Conservation (phyloP, 768 basidiomycete genomes). For the Phanerochaete sordida region DNA sequence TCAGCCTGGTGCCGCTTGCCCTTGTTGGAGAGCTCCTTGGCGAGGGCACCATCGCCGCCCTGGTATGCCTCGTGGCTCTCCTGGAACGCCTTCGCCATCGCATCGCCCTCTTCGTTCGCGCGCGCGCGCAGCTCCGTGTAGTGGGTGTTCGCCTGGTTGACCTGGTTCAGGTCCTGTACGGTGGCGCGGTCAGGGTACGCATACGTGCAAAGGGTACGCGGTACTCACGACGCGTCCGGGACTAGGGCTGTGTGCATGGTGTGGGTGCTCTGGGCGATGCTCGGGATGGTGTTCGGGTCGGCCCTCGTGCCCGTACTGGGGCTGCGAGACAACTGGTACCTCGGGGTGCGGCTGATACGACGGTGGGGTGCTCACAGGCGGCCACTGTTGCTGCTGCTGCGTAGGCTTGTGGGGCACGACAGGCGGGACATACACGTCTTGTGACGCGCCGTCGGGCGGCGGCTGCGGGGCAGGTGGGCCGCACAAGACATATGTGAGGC, state of each 20-base stretch:
- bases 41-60: slow-evolving; percentile 67
- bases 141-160: slow-evolving; percentile 66
- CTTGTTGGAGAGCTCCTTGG: slow-evolving; percentile 77
- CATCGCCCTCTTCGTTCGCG: slow-evolving; percentile 77
- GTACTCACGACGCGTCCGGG: slow-evolving; percentile 1
- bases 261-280: slow-evolving; percentile 4
- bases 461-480: background rate
- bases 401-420: slow-evolving; percentile 15
- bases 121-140: slow-evolving; percentile 69
- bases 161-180: slow-evolving; percentile 48
- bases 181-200: background rate
- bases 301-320: slow-evolving; percentile 5
- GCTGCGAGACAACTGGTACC: slow-evolving; percentile 3
- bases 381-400: slow-evolving; percentile 1
- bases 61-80: slow-evolving; percentile 75
- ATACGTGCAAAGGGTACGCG: background rate
- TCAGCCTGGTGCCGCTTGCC: slow-evolving; percentile 76
- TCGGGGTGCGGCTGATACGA: slow-evolving; percentile 2
- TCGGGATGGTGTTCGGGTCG: slow-evolving; percentile 4
- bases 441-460: slow-evolving; percentile 3
- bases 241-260: slow-evolving; percentile 9
- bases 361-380: slow-evolving; percentile 4
- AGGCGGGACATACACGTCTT: slow-evolving; percentile 18
- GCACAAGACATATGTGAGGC: background rate
- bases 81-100: slow-evolving; percentile 69